phyloP scores from a whole-genome alignment of 371 early-diverging fungal genomes.

The Mucor mucedo region DNA sequence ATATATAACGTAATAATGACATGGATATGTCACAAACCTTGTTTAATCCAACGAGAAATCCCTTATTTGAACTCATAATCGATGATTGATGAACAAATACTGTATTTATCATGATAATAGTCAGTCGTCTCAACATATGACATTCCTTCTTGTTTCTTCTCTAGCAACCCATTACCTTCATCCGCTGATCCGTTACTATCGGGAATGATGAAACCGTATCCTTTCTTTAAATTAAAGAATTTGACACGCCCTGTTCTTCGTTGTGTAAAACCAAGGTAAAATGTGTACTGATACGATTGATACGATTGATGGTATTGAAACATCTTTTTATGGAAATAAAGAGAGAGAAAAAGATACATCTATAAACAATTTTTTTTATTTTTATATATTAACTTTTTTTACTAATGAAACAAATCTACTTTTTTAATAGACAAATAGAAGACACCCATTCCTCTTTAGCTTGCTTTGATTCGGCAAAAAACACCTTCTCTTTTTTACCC shows the following conservation, averaged over 20 bases:
- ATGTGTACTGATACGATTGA: neutral
- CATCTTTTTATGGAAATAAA: conserved; percentile 3
- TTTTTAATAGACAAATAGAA: conserved; percentile 6
- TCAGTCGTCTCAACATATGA: no score
- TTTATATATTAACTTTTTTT: conserved; percentile 1
- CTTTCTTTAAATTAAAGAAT: conserved; percentile 12
- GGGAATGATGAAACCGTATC: conserved; percentile 14
- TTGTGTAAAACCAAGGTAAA: neutral
- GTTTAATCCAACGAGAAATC: conserved; percentile 1
- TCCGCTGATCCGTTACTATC: neutral
- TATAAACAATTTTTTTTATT: neutral
- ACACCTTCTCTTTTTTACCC: neutral
- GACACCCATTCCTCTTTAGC: conserved; percentile 12
- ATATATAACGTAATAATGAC: neutral
- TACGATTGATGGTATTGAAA: conserved; percentile 9
- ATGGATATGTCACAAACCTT: conserved; percentile 6
- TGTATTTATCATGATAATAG: neutral
- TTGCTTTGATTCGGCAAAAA: neutral
- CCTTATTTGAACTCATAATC: conserved; percentile 4
- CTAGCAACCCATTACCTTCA: neutral
- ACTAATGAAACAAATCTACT: neutral
- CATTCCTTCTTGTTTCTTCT: neutral
- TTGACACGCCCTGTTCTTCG: conserved; percentile 14
- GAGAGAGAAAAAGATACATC: neutral
- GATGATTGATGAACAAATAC: conserved; percentile 18